Percentiles rank a stretch among this genome's conserved stretches.
Conservation (phyloP, 371 early-diverging fungal species). For the Coemansia sp. region DNA sequence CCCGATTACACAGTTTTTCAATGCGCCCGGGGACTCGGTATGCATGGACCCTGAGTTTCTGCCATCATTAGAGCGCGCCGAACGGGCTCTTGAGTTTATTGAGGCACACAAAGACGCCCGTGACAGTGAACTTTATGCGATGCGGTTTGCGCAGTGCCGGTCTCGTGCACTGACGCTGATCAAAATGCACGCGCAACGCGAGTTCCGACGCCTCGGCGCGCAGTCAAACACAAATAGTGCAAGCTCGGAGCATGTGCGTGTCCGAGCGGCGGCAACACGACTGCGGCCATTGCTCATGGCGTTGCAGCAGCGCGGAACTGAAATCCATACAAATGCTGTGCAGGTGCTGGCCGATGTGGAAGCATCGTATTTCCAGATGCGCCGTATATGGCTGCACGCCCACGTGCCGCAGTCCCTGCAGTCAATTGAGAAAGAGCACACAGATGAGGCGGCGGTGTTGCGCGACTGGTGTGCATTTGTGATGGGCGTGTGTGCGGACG, state of each 20-base stretch:
- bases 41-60: conserved; percentile 75
- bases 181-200: conserved; percentile 78
- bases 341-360: conserved; percentile 73
- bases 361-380: conserved; percentile 67
- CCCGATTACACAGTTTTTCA: conserved; percentile 72
- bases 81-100: conserved; percentile 80
- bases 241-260: conserved; percentile 69
- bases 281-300: conserved; percentile 67
- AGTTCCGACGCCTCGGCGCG: conserved; percentile 63
- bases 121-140: conserved; percentile 85
- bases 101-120: conserved; percentile 65
- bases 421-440: conserved; percentile 53
- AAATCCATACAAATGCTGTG: conserved; percentile 6
- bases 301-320: conserved; percentile 62
- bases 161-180: conserved; percentile 85
- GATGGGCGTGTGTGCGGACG: conserved; percentile 76
- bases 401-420: conserved; percentile 64
- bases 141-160: conserved; percentile 89
- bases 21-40: conserved; percentile 78
- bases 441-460: conserved; percentile 47
- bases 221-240: conserved; percentile 29
- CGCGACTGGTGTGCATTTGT: conserved; percentile 67
- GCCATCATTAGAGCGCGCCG: conserved; percentile 72
- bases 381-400: conserved; percentile 68
- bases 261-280: conserved; percentile 65